A percentile compares a stretch with the other conserved stretches of the same genome.
Conservation (phyloP, 768 basidiomycete species). For the Agaricus blazei region DNA sequence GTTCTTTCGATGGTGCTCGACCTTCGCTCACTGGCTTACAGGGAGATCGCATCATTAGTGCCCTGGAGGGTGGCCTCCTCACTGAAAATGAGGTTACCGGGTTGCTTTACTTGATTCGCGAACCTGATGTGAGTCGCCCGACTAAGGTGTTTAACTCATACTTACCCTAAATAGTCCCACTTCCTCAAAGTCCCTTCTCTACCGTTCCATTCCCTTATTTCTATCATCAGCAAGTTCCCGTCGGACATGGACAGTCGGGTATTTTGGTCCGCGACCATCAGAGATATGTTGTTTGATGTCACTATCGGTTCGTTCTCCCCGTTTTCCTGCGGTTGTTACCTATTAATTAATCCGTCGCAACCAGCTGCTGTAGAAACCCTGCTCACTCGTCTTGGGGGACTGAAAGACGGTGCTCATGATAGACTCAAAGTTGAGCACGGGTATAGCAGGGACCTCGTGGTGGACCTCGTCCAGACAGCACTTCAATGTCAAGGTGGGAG, state of each 20-base stretch:
- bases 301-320: conserved; percentile 18
- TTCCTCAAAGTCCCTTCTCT: conserved; percentile 83
- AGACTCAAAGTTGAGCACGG: conserved; percentile 29
- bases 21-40: conserved; percentile 66
- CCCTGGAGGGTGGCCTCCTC: conserved; percentile 61
- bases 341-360: not conserved
- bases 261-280: conserved; percentile 60
- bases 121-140: conserved; percentile 58
- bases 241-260: conserved; percentile 69
- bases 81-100: conserved; percentile 63
- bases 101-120: conserved; percentile 64
- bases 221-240: conserved; percentile 75
- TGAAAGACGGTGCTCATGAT: conserved; percentile 33
- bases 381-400: conserved; percentile 41
- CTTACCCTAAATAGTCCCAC: conserved; percentile 53
- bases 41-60: conserved; percentile 50
- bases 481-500: conserved; percentile 53
- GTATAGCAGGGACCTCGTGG: conserved; percentile 32
- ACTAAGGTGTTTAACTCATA: not conserved
- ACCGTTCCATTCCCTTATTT: conserved; percentile 75
- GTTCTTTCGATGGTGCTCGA: conserved; percentile 60
- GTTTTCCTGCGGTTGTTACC: not conserved
- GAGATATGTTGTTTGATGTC: conserved; percentile 65
- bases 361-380: conserved; percentile 4
- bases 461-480: conserved; percentile 43